These are phyloP conservation scores for Staphylotrichum longicolle DNA, from an alignment of 495 filamentous ascomycete species.

Conservation along the genomic window DNA sequence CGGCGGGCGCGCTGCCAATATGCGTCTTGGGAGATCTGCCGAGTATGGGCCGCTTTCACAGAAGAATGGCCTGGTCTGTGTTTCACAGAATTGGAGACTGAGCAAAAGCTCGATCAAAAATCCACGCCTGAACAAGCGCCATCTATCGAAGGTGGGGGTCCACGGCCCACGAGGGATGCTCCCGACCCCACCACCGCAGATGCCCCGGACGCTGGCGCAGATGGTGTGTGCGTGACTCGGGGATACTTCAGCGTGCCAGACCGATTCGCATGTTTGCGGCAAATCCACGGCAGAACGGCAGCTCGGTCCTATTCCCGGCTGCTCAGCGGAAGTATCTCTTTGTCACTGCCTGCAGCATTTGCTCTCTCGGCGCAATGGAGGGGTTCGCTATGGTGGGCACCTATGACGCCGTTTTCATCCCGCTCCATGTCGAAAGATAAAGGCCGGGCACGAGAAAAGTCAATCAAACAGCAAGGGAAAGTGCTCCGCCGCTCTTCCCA, in stretches of 20 bases:
- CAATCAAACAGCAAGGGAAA: background rate
- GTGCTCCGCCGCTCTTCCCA: background rate
- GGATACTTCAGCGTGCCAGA: slow-evolving; percentile 17
- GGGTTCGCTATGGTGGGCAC: slow-evolving; percentile 9
- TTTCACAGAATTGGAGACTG: background rate
- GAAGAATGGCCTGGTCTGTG: background rate
- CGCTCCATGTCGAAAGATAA: slow-evolving; percentile 1
- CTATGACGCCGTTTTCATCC: slow-evolving; percentile 19
- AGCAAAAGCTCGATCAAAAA: too few species aligned
- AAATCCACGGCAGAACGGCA: slow-evolving; percentile 19
- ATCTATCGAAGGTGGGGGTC: slow-evolving; percentile 11
- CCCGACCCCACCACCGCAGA: slow-evolving; percentile 1
- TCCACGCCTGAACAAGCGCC: too few species aligned
- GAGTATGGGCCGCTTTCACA: background rate
- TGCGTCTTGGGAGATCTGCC: background rate
- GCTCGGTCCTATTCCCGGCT: slow-evolving; percentile 23
- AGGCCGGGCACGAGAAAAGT: slow-evolving; percentile 4
- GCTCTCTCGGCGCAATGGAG: slow-evolving; percentile 15
- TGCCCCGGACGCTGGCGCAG: slow-evolving; percentile 18
- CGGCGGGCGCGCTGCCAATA: too few species aligned
- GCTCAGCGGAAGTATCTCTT: slow-evolving; percentile 17
- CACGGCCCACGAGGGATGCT: background rate
- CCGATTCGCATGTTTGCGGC: background rate
- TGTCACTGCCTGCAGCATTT: slow-evolving; percentile 11
- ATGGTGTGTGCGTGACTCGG: slow-evolving; percentile 13